These are phyloP conservation scores for Penicillium arizonense DNA, from an alignment of 495 filamentous ascomycete species.

Conservation along the genomic window DNA sequence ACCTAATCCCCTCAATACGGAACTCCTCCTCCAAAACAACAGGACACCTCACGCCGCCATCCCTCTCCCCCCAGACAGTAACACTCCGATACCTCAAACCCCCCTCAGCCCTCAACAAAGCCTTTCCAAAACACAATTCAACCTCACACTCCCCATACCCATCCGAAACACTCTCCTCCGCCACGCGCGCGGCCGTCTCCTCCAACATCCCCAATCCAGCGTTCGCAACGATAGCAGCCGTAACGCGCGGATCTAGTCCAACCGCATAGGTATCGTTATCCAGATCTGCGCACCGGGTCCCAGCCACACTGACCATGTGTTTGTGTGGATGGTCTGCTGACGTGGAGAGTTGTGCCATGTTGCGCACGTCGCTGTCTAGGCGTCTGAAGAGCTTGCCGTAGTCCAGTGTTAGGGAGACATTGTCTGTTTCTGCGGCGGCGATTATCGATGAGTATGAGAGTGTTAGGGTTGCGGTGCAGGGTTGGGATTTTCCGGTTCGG, in stretches of 20 bases:
- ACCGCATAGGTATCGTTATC: conserved; percentile 12
- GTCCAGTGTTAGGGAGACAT: conserved; percentile 46
- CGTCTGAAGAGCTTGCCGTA: conserved; percentile 50
- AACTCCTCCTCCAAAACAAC: conserved; percentile 46
- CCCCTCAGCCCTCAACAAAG: conserved; percentile 39
- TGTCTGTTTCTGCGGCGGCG: conserved; percentile 40
- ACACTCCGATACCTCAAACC: conserved; percentile 42
- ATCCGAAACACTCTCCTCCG: conserved; percentile 23
- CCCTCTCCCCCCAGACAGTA: conserved; percentile 32
- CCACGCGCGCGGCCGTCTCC: conserved; percentile 35
- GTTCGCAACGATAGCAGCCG: conserved; percentile 37
- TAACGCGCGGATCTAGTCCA: conserved; percentile 38
- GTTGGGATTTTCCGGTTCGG: conserved; percentile 41
- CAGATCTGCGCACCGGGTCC: conserved; percentile 35
- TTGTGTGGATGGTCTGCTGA: conserved; percentile 23
- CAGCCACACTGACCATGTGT: conserved; percentile 30
- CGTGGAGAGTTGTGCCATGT: conserved; percentile 23
- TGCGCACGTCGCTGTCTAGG: conserved; percentile 36
- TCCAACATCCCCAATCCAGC: conserved; percentile 39
- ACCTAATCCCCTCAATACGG: conserved; percentile 42
- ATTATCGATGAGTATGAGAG: conserved; percentile 46
- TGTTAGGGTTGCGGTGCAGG: conserved; percentile 42
- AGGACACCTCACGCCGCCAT: conserved; percentile 22
- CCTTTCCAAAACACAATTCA: conserved; percentile 42
- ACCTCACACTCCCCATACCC: conserved; percentile 42